Base-by-base conservation (phyloP, 768 basidiomycete species). In the Multifurca ochricompacta region DNA sequence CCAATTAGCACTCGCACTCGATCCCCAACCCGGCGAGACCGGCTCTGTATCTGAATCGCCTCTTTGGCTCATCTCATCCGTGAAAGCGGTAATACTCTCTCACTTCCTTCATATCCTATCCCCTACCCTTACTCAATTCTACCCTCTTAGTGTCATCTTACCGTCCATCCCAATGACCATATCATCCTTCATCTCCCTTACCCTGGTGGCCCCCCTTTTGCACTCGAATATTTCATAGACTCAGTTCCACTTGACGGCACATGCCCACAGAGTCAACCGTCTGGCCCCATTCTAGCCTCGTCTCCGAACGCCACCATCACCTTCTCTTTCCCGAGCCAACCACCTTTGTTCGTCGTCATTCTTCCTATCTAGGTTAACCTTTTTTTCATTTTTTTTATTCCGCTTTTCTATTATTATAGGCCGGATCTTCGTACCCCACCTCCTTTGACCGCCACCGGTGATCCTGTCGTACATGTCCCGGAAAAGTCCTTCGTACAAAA, bases 401-500 rank as follows among this genome's bases (percentile, higher is more conserved):
- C n/a, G n/a, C n/a, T n/a, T n/a, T n/a, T n/a, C n/a, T n/a, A n/a
- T n/a, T n/a, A n/a, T 58, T 34, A 46, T 63, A 91, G 89, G 53
- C 86, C 85, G 40, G 78, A 79, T 55, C 74, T 91, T 35, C 81
- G 79, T 49, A 69, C 74, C 1, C 87, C 87, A 8, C 85, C 85
- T 8, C 81, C 79, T 4, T 66, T 90, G 21, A 81, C 80, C 8
- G 70, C 78, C 14, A 74, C 85, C 63, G 89, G 89, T 42, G 77
- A 81, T 63, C 77, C 80, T 18, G 71, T 86, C 21, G 66, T 74
- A 53, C 78, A 82, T 0, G 66, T 72, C 31, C 76, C 77, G 0
- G 89, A 94, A 64, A 87, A 91, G 68, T 72, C 81, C 10, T 90
- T 93, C 68, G 53, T 92, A 37, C 86, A 90, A 64, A 93, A 92